A percentile compares a stretch with the other conserved stretches of the same genome.
phyloP scores from a whole-genome alignment of 2,329 filamentous ascomycete species.

The Fusarium gaditjirri region DNA sequence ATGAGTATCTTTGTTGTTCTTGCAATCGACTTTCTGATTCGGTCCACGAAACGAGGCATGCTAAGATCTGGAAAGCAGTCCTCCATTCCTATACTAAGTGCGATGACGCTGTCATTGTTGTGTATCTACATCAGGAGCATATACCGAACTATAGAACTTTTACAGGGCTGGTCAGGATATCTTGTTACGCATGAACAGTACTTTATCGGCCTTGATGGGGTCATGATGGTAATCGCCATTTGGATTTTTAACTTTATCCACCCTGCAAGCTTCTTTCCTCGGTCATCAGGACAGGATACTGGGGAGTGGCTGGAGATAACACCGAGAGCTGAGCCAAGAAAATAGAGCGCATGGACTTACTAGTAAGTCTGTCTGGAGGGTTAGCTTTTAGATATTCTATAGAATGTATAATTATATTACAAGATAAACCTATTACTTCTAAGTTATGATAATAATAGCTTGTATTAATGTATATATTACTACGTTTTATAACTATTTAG shows the following conservation, averaged over 20 bases:
- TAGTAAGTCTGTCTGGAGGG: neutral
- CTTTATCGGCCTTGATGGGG: neutral
- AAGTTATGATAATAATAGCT: too few relatives aligned
- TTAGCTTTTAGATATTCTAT: neutral
- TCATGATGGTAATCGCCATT: neutral
- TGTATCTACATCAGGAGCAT: neutral
- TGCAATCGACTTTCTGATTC: neutral
- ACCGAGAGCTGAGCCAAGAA: fast-evolving
- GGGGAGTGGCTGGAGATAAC: neutral
- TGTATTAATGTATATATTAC: too few relatives aligned
- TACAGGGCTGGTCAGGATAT: neutral
- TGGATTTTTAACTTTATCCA: neutral
- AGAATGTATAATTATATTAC: too few relatives aligned
- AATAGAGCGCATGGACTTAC: neutral
- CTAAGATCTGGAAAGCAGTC: neutral
- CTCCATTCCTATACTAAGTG: neutral
- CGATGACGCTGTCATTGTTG: neutral
- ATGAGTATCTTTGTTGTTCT: neutral
- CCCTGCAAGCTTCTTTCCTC: neutral
- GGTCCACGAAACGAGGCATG: neutral
- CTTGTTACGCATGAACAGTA: neutral
- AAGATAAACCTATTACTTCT: too few relatives aligned
- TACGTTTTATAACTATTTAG: too few relatives aligned
- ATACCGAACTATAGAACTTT: neutral
- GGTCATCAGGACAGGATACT: neutral